phyloP scores from a whole-genome alignment of 306 rosid genomes.

The Chamaecrista fasciculata region DNA sequence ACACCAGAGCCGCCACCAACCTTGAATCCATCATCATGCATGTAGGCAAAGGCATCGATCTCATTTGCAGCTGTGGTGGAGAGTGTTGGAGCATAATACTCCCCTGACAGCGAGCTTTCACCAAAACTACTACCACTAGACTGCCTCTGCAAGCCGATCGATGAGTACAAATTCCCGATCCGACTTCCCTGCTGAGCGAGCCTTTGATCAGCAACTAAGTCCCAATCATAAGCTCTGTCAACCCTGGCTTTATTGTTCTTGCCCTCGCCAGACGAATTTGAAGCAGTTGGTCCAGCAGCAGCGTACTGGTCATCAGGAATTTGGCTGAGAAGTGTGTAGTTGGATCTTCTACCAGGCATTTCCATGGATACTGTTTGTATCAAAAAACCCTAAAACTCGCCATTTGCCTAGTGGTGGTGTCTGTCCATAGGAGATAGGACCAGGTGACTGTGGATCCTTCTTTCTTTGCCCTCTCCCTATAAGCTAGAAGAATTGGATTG shows the following conservation, averaged over 20 bases:
- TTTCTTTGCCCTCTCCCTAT: conserved; percentile 24
- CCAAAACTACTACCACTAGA: conserved; percentile 97
- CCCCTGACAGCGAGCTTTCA: conserved; percentile 91
- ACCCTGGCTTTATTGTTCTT: conserved; percentile 49
- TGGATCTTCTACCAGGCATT: conserved; percentile 86
- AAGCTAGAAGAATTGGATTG: conserved; percentile 45
- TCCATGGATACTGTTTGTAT: conserved; percentile 49
- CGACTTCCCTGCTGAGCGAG: conserved; percentile 60
- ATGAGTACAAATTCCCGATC: conserved; percentile 65
- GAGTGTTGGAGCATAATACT: conserved; percentile 70
- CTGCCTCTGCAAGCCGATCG: conserved; percentile 86
- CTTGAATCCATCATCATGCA: conserved; percentile 56
- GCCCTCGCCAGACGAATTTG: conserved; percentile 63
- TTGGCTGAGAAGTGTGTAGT: conserved; percentile 79
- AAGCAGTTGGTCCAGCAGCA: conserved; percentile 37
- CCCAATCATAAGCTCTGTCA: conserved; percentile 79
- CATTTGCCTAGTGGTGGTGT: conserved; percentile 51
- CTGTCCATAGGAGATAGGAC: too few species aligned
- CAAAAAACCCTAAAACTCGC: conserved; percentile 61
- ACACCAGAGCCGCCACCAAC: conserved; percentile 31
- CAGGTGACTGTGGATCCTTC: conserved; percentile 20
- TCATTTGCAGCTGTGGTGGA: conserved; percentile 65
- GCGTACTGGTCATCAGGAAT: conserved; percentile 66
- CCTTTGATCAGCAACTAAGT: conserved; percentile 58
- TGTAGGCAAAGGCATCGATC: conserved; percentile 61